Conservation (phyloP, 2,329 filamentous ascomycete species). For the Arthrobotrys pseudoclavata region DNA sequence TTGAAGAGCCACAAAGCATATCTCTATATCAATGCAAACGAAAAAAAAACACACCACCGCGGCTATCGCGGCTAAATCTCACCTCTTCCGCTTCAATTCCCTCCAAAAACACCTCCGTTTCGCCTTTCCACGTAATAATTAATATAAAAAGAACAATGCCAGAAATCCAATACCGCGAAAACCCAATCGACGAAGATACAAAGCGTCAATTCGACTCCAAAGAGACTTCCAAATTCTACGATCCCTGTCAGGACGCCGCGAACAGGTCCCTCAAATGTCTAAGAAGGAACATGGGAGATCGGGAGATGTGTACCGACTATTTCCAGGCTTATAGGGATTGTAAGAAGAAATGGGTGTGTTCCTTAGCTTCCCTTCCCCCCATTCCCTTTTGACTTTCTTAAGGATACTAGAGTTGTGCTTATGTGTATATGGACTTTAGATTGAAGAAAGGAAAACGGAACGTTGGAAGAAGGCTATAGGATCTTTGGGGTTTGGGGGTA, state of each 20-base stretch:
- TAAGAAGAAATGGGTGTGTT: constrained; percentile 91
- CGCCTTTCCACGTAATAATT: no score
- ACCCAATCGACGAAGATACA: constrained; percentile 73
- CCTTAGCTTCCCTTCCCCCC: not conserved
- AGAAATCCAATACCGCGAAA: constrained; percentile 62
- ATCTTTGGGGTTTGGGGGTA: constrained; percentile 7
- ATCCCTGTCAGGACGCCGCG: constrained; percentile 95
- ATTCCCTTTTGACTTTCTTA: not conserved
- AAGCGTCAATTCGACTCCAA: constrained; percentile 83
- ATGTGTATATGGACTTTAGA: constrained; percentile 3
- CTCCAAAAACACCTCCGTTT: not conserved
- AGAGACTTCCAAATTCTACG: constrained; percentile 87
- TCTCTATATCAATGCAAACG: constrained; percentile 20
- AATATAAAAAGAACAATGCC: constrained; percentile 37
- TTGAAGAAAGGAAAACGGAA: constrained; percentile 56
- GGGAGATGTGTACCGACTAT: constrained; percentile 91
- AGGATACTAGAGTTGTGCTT: not conserved
- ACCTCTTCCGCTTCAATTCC: not conserved
- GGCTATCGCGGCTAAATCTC: constrained; percentile 54
- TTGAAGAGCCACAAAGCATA: not conserved
- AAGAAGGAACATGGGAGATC: constrained; percentile 87
- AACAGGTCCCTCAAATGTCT: constrained; percentile 87
- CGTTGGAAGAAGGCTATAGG: constrained; percentile 56
- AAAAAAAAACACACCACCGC: constrained; percentile 16
- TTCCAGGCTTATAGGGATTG: constrained; percentile 98